Percentiles rank a stretch among this genome's conserved stretches.
phyloP scores from a whole-genome alignment of 306 rosid genomes.

The Trichosanthes truncata region DNA sequence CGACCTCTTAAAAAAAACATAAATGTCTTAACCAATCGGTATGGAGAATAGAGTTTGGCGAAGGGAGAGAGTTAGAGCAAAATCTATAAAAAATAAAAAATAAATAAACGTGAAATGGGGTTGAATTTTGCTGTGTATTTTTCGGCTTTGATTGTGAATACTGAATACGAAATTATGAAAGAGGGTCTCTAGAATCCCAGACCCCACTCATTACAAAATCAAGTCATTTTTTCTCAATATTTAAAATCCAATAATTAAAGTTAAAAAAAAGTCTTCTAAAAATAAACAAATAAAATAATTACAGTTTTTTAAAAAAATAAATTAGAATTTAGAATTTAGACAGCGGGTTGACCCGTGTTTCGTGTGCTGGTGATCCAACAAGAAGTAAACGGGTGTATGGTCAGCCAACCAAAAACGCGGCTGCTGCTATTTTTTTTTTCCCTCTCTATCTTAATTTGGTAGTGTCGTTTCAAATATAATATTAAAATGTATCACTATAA shows the following conservation, averaged over 20 bases:
- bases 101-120: background rate
- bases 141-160: background rate
- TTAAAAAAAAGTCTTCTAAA: background rate
- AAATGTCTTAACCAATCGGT: too few relatives aligned
- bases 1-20: too few relatives aligned
- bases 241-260: background rate
- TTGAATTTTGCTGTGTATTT: background rate
- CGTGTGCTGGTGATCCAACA: background rate
- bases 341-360: constrained; percentile 10
- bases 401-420: background rate
- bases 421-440: background rate
- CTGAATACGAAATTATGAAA: too few relatives aligned
- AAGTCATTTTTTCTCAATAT: background rate
- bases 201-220: background rate
- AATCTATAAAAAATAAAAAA: background rate
- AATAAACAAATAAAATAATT: background rate
- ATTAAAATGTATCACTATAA: background rate
- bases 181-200: too few relatives aligned
- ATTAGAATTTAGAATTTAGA: background rate
- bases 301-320: too few relatives aligned
- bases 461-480: background rate
- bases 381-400: background rate
- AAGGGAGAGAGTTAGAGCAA: too few relatives aligned
- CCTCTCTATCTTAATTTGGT: background rate
- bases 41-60: too few relatives aligned